A percentile compares a stretch with the other conserved stretches of the same genome.
These are phyloP conservation scores for Teratosphaeria zuluensis DNA, from an alignment of 2,329 filamentous ascomycete genomes.

Conservation along the genomic window DNA sequence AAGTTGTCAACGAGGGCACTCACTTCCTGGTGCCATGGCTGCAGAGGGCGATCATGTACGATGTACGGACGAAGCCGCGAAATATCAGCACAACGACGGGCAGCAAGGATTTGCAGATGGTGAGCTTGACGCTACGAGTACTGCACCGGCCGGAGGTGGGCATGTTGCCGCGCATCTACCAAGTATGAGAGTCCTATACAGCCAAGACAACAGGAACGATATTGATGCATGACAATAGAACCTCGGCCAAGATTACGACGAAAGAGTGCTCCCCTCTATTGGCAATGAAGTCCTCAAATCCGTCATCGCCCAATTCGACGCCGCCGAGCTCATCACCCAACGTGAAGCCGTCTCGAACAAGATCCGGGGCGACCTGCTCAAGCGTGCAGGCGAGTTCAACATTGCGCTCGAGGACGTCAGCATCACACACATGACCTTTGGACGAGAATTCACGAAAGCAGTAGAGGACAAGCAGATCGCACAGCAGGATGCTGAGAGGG, in stretches of 20 bases:
- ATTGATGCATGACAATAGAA: conserved; percentile 47
- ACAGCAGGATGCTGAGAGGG: conserved; percentile 95
- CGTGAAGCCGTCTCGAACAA: conserved; percentile 92
- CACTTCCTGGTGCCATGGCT: conserved; percentile 96
- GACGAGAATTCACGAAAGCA: conserved; percentile 95
- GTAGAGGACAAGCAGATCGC: conserved; percentile 99
- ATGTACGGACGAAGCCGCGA: conserved; percentile 92
- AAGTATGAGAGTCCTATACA: conserved; percentile 51
- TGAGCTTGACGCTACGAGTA: conserved; percentile 92
- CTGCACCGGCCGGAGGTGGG: conserved; percentile 89
- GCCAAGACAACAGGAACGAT: not conserved
- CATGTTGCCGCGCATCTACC: conserved; percentile 93
- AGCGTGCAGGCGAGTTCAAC: conserved; percentile 93
- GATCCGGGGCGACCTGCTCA: conserved; percentile 84
- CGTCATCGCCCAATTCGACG: conserved; percentile 45
- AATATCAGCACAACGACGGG: conserved; percentile 97
- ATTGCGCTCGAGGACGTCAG: conserved; percentile 97
- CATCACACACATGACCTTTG: conserved; percentile 99
- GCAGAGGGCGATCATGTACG: conserved; percentile 88
- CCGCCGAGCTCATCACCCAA: conserved; percentile 75
- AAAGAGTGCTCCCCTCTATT: conserved; percentile 45
- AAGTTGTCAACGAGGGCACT: conserved; percentile 88
- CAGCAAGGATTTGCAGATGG: conserved; percentile 99
- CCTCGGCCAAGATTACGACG: conserved; percentile 96
- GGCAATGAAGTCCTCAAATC: conserved; percentile 47